Base-by-base conservation (phyloP, 345 rosid species). In the Kernera saxatilis region DNA sequence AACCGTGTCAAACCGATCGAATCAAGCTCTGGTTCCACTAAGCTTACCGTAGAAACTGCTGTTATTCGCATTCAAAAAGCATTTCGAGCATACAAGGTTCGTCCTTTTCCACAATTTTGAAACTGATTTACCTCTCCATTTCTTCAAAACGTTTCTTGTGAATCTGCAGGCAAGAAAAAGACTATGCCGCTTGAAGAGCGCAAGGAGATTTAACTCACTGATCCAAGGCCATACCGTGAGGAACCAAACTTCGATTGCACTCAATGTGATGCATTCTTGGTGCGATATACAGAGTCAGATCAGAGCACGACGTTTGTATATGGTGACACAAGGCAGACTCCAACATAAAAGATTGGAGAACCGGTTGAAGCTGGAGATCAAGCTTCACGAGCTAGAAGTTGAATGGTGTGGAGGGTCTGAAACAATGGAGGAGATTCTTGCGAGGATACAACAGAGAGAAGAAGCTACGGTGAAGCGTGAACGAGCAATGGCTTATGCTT, bases 401-500 rank as follows among this genome's bases (percentile, higher is more conserved):
- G 98, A 93, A 62, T 93, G 96, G 90, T 82, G 89, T 50, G 87
- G 87, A 5, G 87, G 88, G 33, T 82, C 84, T 8, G 92, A 91
- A 65, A 87, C 95, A 15, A 85, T 83, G 95, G 97, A 88, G 71
- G 93, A 90, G 64, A 90, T 90, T 63, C 85, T 90, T 10, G 83
- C 75, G 7, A 84, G 83, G 72, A 82, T 93, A 51, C 92, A 90
- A 53, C 93, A 87, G 43, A 87, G 87, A 82, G 96, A 88, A 80
- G 93, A 84, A 78, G 97, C 96, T 3, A 85, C 89, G 0, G 80
- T 86, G 18, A 88, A 90, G 77, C 92, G 98, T 0, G 98, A 88
- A 51, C 74, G 97, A 46, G 90, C 97, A 56, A 79, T 90, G 93
- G 97, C 97, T 7, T 90, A 90, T 40, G 98, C 98, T 64, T 87